Base-by-base conservation (phyloP, 306 rosid species). In the Quercus rubra region DNA sequence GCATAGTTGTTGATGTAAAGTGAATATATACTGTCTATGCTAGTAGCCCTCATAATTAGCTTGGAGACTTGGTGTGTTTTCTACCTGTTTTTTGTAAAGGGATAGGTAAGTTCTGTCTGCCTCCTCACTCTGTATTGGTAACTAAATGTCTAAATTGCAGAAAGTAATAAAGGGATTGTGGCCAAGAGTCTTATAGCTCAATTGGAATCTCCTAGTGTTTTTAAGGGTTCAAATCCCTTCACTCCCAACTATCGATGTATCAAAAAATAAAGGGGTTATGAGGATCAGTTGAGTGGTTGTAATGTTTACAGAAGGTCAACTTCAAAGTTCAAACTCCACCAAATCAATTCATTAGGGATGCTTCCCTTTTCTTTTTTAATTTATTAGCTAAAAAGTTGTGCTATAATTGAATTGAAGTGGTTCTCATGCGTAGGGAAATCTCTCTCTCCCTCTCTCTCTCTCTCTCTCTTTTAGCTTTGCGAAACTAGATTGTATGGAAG, bases 1-100 rank as follows among this genome's bases (percentile, higher is more conserved):
- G 69, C 77, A 64, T 73, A 17, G 43, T 76, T 27, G 74, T 31
- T 76, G 71, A 27, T 86, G 88, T 92, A 88, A 86, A 90, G 79
- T 79, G 87, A 83, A 74, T 68, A 74, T 83, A 23, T 83, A 19
- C 25, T 28, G 76, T 75, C 83, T 59, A 73, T 6, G 70, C 70
- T 85, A 71, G 76, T 74, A 80, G 83, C 67, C 23, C 77, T 82
- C 6, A 35, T 76, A 59, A 78, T 70, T 87, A 79, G 85, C 74
- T 63, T 74, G 33, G 77, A 67, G 76, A 77, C 72, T 8, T 17
- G 67, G 66, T 17, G 78, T 51, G 70, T 20, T 6, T 70, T 84
- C 58, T 59, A 3, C 70, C 46, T 21, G 54, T 67, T 79, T 72
- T 71, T 13, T 18, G 4, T 51, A 2, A 51, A 52, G 58, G 72